These are phyloP conservation scores for Sporothrix sp. DNA, from an alignment of 2,329 filamentous ascomycete genomes.

Conservation along the genomic window DNA sequence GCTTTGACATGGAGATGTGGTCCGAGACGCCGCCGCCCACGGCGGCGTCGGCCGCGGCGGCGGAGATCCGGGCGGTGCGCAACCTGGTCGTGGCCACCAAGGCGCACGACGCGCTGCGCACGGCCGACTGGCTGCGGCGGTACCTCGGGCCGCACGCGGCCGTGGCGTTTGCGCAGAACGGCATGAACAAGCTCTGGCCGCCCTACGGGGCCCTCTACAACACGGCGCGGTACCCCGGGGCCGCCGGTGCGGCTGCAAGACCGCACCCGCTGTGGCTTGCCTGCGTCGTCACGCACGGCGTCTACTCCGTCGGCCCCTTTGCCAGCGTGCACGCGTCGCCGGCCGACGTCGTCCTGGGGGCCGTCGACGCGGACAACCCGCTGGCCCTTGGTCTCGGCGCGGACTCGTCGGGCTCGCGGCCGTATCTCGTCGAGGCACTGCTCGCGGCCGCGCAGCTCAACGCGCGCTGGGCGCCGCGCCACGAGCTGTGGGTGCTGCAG, in stretches of 20 bases:
- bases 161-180: constrained; percentile 79
- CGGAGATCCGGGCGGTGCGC: constrained; percentile 37
- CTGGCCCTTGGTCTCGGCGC: neutral
- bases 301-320: constrained; percentile 42
- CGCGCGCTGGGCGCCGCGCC: constrained; percentile 29
- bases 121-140: constrained; percentile 46
- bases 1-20: constrained; percentile 47
- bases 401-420: too few species aligned
- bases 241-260: constrained; percentile 19
- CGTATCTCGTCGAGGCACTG: constrained; percentile 35
- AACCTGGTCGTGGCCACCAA: constrained; percentile 76
- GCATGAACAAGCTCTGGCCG: constrained; percentile 61
- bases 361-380: constrained; percentile 24
- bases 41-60: constrained; percentile 23
- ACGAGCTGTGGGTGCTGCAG: constrained; percentile 51
- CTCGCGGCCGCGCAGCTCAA: constrained; percentile 34
- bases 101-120: constrained; percentile 54
- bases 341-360: constrained; percentile 39
- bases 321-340: constrained; percentile 42
- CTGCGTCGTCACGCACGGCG: constrained; percentile 52
- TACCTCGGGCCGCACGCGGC: constrained; percentile 58
- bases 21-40: constrained; percentile 31
- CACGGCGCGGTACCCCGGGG: constrained; percentile 28
- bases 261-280: constrained; percentile 67
- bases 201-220: constrained; percentile 38